Conservation (phyloP, 2,329 filamentous ascomycete species). For the Sclerotinia minor region DNA sequence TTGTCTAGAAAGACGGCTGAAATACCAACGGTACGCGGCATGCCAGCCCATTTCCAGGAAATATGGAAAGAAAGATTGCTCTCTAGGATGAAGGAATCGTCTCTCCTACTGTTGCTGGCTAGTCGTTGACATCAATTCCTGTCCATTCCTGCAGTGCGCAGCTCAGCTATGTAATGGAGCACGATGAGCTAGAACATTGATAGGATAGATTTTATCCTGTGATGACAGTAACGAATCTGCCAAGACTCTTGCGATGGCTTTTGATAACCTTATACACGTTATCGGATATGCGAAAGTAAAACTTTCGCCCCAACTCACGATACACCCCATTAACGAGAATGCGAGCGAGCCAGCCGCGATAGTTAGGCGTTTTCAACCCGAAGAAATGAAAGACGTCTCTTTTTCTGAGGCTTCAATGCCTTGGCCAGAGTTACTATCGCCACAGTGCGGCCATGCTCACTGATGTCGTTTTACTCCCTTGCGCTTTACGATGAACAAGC, state of each 20-base stretch:
- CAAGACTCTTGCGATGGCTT: constrained; percentile 3
- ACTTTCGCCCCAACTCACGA: neutral
- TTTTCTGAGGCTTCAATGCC: constrained; percentile 4
- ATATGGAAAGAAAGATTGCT: neutral
- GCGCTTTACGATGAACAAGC: constrained; percentile 12
- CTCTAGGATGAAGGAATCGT: neutral
- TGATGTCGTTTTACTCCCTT: neutral
- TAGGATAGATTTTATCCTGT: neutral
- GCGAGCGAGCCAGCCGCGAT: constrained; percentile 12
- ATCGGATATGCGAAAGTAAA: neutral
- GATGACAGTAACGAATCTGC: neutral
- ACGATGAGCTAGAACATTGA: neutral
- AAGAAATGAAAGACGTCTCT: neutral
- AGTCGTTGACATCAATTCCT: neutral
- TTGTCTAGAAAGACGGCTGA: constrained; percentile 4
- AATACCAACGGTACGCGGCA: constrained; percentile 14
- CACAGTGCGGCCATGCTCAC: constrained; percentile 5
- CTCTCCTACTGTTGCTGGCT: neutral
- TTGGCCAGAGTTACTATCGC: neutral
- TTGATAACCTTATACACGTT: constrained; percentile 3
- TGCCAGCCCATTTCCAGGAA: neutral
- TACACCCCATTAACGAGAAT: neutral
- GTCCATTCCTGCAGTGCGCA: neutral
- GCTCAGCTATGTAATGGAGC: neutral
- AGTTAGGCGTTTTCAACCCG: neutral